Evolutionary conservation across 805 yeast species (phyloP), one percentile per base, ranked within the genome.

Genomic region (Kurtzmaniella cleridarum): DNA sequence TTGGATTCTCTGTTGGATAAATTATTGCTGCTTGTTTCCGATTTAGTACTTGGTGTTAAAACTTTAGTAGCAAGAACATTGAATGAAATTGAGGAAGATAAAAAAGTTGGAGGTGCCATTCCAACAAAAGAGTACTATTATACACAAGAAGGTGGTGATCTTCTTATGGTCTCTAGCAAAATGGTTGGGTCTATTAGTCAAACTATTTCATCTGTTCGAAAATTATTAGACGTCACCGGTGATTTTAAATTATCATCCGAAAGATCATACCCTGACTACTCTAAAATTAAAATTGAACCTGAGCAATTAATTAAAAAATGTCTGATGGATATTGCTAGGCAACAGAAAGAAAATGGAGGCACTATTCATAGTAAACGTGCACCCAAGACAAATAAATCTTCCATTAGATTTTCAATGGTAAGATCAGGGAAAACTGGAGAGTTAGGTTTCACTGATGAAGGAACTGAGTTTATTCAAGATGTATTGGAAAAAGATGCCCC

Each of bases 251-350:
- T 84, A 34, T 73, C 78, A 16, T 55, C 66, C 1, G 79, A 77
- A 31, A 71, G 88, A 50, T 64, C 76, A 15, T 84, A 83, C 51
- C 82, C 87, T 1, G 84, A 85, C 54, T 83, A 83, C 46, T 59
- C 71, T 8, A 57, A 56, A 18, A 74, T 79, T 57, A 69, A 73
- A 42, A 70, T 84, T 3, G 71, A 79, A 5, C 79, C 89, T 0
- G 73, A 70, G 7, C 71, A 69, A 7, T 84, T 84, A 55, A 73
- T 84, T 24, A 69, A 67, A 40, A 70, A 69, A 40, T 81, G 89
- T 47, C 75, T 89, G 0, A 56, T 64, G 35, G 87, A 84, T 0
- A 62, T 83, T 34, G 71, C 74, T n/a, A 50, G 52, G 40, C 36
- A 51, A 31, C 54, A 59, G 39, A 42, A 58, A 27, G 39, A 51